Base-by-base conservation (phyloP, 1,139 yeast species). In the Yamadazyma diospyri region DNA sequence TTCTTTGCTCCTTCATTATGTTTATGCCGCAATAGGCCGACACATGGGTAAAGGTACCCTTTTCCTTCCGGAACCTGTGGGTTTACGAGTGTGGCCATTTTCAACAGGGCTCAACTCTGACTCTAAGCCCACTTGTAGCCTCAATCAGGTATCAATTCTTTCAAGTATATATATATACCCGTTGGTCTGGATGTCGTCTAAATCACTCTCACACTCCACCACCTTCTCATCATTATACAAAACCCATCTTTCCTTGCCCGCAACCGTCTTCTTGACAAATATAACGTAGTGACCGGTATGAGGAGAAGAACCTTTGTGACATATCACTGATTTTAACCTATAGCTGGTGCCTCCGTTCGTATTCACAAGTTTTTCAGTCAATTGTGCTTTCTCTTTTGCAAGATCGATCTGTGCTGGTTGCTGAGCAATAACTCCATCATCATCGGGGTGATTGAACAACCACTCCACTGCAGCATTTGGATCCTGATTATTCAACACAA, bases 281-380 rank as follows among this genome's bases (percentile, higher is more conserved):
- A 83, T 89, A 25, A 94, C 97, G 54, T 92, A 92, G 56, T 92
- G 99, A 0, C 98, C 98, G 0, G 97, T 87, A 42, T 92, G 97
- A 1, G 92, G 86, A 13, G 96, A 86, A 1, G 82, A 71, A 8
- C 99, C 99, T 55, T 92, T 92, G 57, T 92, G 99, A 52, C 97
- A 89, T 15, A 92, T 72, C 7, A 87, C 85, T 0, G 87, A 85
- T 35, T 76, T 71, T 28, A 92, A 59, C 11, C 51, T 48, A 51
- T 84, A 92, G n/a, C 42, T 39, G 1, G 53, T 51, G 5, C 33
- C 28, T 1, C 29, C 25, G 8, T 34, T 15, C 2, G 36, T 27
- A 6, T 20, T 10, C 9, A 15, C 14, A 9, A 41, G 21, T 19
- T 26, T 29, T 16, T 45, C 39, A 9, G 47, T 27, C 14, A 61